A percentile compares a stretch with the other conserved stretches of the same genome.
These are phyloP conservation scores for Fusarium brachygibbosum DNA, from an alignment of 2,329 filamentous ascomycete genomes.

Conservation along the genomic window DNA sequence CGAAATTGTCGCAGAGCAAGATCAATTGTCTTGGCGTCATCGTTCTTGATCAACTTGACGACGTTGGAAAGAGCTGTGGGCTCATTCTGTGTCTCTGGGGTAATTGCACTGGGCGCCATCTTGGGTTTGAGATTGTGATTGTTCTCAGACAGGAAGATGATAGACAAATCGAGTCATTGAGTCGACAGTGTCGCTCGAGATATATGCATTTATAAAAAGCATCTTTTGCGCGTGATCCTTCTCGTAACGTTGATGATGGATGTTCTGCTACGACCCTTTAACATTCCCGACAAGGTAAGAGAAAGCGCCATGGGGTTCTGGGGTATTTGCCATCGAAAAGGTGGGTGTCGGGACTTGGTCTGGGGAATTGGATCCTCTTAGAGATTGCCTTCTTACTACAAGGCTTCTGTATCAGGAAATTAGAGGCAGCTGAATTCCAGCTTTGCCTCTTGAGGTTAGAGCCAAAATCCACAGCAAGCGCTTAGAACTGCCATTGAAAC, in stretches of 20 bases:
- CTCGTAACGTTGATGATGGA: slow-evolving; percentile 6
- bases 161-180: neutral
- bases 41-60: slow-evolving; percentile 46
- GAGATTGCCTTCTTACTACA: neutral
- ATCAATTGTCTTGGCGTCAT: slow-evolving; percentile 54
- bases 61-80: slow-evolving; percentile 35
- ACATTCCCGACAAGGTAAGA: slow-evolving; percentile 12
- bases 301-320: slow-evolving; percentile 22
- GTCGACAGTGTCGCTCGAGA: slow-evolving; percentile 9
- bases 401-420: slow-evolving; percentile 22
- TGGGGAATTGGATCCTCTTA: neutral
- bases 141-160: neutral
- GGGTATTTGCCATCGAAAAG: slow-evolving; percentile 11
- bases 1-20: slow-evolving; percentile 72
- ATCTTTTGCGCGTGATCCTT: slow-evolving; percentile 24
- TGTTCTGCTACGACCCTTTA: neutral
- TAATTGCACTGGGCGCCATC: slow-evolving; percentile 47
- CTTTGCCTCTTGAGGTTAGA: slow-evolving; percentile 16
- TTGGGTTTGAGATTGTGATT: slow-evolving; percentile 2
- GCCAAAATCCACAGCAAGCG: slow-evolving; percentile 5
- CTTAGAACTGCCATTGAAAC: slow-evolving; percentile 28
- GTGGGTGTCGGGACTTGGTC: too few relatives aligned
- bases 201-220: slow-evolving; percentile 19
- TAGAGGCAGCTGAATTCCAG: slow-evolving; percentile 29
- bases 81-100: slow-evolving; percentile 36